Percentiles rank a stretch among this genome's conserved stretches.
Evolutionary conservation across 441 rosid genomes (phyloP).

Genomic region (Brassica hybrid): DNA sequence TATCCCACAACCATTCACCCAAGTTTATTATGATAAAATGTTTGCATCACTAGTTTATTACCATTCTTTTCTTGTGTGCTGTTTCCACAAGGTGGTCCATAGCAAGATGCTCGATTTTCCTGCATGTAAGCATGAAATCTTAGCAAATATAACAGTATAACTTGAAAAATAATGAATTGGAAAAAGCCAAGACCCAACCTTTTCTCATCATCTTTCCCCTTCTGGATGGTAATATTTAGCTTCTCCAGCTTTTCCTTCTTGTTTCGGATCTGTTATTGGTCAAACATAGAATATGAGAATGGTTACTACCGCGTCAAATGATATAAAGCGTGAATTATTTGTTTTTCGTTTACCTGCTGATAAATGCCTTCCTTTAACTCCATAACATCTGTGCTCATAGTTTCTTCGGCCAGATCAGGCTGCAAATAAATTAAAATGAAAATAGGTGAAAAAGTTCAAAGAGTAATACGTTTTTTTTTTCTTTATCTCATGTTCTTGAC

Average conservation of each 20-base stretch:
- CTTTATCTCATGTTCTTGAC: not conserved
- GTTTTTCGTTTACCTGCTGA: constrained; percentile 61
- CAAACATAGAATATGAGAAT: constrained; percentile 8
- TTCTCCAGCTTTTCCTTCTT: constrained; percentile 69
- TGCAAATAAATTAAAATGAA: constrained; percentile 41
- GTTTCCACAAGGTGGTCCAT: constrained; percentile 88
- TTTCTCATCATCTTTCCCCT: constrained; percentile 59
- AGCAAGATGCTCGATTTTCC: constrained; percentile 74
- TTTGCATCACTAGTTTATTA: constrained; percentile 37
- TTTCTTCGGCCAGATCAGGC: constrained; percentile 95
- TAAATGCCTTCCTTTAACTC: constrained; percentile 70
- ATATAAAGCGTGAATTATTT: not conserved
- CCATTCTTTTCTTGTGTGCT: constrained; percentile 86
- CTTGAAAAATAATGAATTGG: constrained; percentile 23
- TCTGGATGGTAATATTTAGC: constrained; percentile 61
- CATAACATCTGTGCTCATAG: constrained; percentile 63
- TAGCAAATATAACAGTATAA: constrained; percentile 26
- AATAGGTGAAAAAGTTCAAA: constrained; percentile 19
- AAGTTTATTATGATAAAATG: constrained; percentile 20
- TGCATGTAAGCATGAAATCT: constrained; percentile 48
- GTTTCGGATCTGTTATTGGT: constrained; percentile 56
- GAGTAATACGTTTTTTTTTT: not conserved
- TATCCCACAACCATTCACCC: constrained; percentile 15
- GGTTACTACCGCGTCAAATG: too few species aligned
- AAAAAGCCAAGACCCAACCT: constrained; percentile 53